Base-by-base conservation (phyloP, 169 alveolate genomes). In the Plasmodium knowlesi region DNA sequence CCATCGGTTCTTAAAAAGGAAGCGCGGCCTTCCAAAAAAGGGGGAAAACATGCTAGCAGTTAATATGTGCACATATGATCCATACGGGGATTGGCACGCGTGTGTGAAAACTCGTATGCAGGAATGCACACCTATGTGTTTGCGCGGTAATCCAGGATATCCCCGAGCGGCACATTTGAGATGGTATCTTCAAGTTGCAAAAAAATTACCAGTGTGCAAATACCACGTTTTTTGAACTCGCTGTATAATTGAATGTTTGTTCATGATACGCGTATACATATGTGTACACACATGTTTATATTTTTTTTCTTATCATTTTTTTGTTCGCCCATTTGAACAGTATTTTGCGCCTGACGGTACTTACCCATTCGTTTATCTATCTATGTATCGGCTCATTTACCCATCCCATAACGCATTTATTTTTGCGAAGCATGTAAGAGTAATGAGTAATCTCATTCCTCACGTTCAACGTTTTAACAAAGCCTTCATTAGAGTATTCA, bases 241-340 rank as follows among this genome's bases (percentile, higher is more conserved):
- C 61, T 14, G 30, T 73, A 73, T 32, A 25, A 53, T 84, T 14
- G 67, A 28, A 72, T 50, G 61, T 28, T 84, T 84, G 93, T 84
- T 84, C 22, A 61, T 46, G 70, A 25, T 84, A 73, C 41, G 84
- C 73, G 54, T 72, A 74, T 30, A 73, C 76, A 74, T 72, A 73
- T 41, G 53, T 46, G 22, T 39, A 70, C 28, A 67, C 34, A 61
- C 30, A 32, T 34, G 46, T 25, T 9, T 74, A 19, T 74, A 10
- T 83, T 83, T 83, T 83, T 83, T 71, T 37, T 81, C 14, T 83
- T 9, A 83, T 84, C 54, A 41, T 50, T 83, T 84, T 84, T 73
- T 72, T 72, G 93, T 84, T 61, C 25, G 25, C 34, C 37, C 19
- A 74, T 54, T 84, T 84, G 79, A 84, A 67, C 41, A 73, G 80